phyloP scores from a whole-genome alignment of 306 rosid species.

The Fragaria ananassa region DNA sequence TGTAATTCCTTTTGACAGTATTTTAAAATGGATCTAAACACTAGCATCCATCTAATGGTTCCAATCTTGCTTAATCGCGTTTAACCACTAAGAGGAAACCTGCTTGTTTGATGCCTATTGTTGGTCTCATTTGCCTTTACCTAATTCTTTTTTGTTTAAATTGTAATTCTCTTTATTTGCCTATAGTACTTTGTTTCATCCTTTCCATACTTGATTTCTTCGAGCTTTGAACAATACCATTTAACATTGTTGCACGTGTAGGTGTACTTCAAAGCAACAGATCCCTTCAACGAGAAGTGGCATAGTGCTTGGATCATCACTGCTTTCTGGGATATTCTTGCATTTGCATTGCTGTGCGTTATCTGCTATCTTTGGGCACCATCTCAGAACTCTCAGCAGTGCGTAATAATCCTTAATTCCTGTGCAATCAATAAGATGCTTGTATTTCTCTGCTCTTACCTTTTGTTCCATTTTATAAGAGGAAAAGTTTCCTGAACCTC shows the following conservation, averaged over 20 bases:
- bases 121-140: not conserved
- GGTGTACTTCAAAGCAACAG: conserved; percentile 97
- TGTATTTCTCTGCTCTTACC: not conserved
- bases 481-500: not conserved
- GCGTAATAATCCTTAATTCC: conserved; percentile 6
- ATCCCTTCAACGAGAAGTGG: conserved; percentile 96
- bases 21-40: not conserved
- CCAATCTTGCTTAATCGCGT: not conserved
- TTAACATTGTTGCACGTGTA: conserved; percentile 29
- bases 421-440: not conserved
- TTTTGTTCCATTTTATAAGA: not conserved
- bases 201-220: not conserved
- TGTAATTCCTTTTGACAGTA: not conserved
- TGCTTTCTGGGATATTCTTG: conserved; percentile 91
- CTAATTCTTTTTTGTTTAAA: conserved; percentile 9
- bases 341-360: conserved; percentile 75
- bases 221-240: conserved; percentile 1
- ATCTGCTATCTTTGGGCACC: conserved; percentile 98
- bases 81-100: not conserved
- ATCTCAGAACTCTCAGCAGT: conserved; percentile 98
- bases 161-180: not conserved
- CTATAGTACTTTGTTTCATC: not conserved
- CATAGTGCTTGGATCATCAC: conserved; percentile 96
- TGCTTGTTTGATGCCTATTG: not conserved
- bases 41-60: not conserved